Percentiles rank a stretch among this genome's conserved stretches.
Conservation (phyloP, 352 stramenopile species). For the Salisapilia sapeloensis region DNA sequence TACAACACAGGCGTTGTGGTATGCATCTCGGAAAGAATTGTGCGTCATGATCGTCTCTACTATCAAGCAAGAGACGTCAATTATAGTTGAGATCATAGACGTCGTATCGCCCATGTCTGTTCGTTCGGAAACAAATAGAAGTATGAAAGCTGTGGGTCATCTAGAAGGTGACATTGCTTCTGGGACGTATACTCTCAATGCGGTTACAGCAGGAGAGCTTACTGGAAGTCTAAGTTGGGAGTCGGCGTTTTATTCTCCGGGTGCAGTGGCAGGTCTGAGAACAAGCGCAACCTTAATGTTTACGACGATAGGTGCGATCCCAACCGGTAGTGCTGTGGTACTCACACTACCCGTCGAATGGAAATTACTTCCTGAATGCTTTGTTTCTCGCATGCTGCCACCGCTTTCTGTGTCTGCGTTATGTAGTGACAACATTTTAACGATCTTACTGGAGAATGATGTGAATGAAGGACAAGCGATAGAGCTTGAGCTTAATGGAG, state of each 20-base stretch:
- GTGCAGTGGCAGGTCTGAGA: conserved; percentile 26
- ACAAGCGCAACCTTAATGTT: conserved; percentile 22
- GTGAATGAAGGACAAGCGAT: conserved; percentile 18
- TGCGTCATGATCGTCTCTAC: conserved; percentile 8
- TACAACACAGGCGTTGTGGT: conserved; percentile 4
- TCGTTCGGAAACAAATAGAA: conserved; percentile 4
- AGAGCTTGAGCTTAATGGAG: conserved; percentile 12
- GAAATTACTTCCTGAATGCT: conserved; percentile 13
- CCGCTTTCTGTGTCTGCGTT: conserved; percentile 6
- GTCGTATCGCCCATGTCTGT: conserved; percentile 29
- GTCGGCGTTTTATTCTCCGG: conserved; percentile 16
- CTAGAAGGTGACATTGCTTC: conserved; percentile 24
- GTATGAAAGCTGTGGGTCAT: conserved; percentile 19
- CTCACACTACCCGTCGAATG: conserved; percentile 27
- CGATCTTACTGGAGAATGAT: conserved; percentile 13
- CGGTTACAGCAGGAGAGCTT: conserved; percentile 13
- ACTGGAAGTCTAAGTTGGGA: conserved; percentile 24
- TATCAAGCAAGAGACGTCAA: conserved; percentile 16
- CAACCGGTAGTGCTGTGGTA: conserved; percentile 11
- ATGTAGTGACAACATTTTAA: conserved; percentile 18
- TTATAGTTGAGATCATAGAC: conserved; percentile 18
- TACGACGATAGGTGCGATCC: conserved; percentile 18
- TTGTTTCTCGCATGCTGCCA: conserved; percentile 14
- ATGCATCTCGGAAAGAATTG: conserved; percentile 4
- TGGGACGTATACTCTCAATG: conserved; percentile 13